Conservation (phyloP, 495 filamentous ascomycete genomes). For the Podospora pseudocomata region DNA sequence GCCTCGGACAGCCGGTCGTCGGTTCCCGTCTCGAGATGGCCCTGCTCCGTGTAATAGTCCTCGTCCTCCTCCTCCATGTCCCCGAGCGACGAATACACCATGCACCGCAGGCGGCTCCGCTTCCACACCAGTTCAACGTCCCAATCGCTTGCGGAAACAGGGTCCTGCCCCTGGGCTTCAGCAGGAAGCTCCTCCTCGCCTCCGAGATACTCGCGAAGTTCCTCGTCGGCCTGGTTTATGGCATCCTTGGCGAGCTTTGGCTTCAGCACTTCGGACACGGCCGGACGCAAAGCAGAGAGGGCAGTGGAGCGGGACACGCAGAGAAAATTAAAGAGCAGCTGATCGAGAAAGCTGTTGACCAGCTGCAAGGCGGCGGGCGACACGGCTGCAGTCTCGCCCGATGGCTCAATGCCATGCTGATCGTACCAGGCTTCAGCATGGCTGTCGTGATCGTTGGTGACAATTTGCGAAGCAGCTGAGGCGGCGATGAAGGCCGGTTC, state of each 20-base stretch:
- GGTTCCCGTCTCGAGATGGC: conserved; percentile 56
- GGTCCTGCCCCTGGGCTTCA: conserved; percentile 53
- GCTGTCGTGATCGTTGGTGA: conserved; percentile 80
- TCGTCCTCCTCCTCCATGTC: conserved; percentile 98
- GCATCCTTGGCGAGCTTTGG: conserved; percentile 83
- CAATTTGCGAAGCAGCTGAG: conserved; percentile 85
- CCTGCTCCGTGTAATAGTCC: conserved; percentile 73
- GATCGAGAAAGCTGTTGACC: conserved; percentile 91
- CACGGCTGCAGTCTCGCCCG: conserved; percentile 66
- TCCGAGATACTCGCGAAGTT: conserved; percentile 82
- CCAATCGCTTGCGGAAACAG: conserved; percentile 59
- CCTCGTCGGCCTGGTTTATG: conserved; percentile 83
- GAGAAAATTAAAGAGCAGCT: conserved; percentile 85
- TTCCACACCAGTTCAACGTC: conserved; percentile 89
- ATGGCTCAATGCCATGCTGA: conserved; percentile 59
- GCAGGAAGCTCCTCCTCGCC: conserved; percentile 66
- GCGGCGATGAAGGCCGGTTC: conserved; percentile 84
- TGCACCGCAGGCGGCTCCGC: conserved; percentile 83
- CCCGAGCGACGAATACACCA: conserved; percentile 96
- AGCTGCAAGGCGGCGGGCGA: conserved; percentile 70
- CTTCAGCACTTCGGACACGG: conserved; percentile 83
- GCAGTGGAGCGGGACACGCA: conserved; percentile 76
- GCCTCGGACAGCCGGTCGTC: conserved; percentile 58
- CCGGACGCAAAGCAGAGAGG: conserved; percentile 71
- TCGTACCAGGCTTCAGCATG: conserved; percentile 63